Evolutionary conservation across 257 asterid genomes (phyloP).

Genomic region (Jacaranda copaia): DNA sequence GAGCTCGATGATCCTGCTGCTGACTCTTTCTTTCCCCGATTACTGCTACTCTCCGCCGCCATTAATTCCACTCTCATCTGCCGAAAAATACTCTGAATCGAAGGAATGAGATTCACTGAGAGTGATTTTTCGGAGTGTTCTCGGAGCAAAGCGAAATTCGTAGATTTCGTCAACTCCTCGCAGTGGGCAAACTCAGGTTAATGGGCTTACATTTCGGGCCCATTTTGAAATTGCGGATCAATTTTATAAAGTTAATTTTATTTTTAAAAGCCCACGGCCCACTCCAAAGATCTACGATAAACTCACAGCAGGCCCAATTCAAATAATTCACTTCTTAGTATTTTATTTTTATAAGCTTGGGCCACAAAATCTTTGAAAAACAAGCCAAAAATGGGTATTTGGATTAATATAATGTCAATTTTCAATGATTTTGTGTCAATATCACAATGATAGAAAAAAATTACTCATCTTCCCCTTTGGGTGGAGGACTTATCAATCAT

Average conservation of each 20-base stretch:
- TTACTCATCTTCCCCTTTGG: not conserved
- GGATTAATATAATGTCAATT: slow-evolving; percentile 11
- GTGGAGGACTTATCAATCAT: slow-evolving; percentile 2
- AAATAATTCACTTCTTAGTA: not conserved
- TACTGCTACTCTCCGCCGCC: slow-evolving; percentile 72
- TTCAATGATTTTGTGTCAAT: slow-evolving; percentile 31
- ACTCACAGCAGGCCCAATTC: not conserved
- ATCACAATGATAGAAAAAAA: slow-evolving; percentile 23
- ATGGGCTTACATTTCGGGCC: not conserved
- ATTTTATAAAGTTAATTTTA: too few relatives aligned
- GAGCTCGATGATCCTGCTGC: slow-evolving; percentile 50
- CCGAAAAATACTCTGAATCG: slow-evolving; percentile 33
- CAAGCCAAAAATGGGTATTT: slow-evolving; percentile 14
- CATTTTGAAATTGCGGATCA: too few relatives aligned
- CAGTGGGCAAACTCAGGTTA: not conserved
- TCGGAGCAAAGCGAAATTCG: slow-evolving; percentile 34
- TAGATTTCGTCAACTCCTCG: slow-evolving; percentile 37
- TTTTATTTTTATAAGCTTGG: not conserved
- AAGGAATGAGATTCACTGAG: slow-evolving; percentile 20
- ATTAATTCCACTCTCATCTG: slow-evolving; percentile 58
- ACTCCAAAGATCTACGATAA: not conserved
- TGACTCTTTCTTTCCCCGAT: slow-evolving; percentile 75
- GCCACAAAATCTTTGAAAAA: not conserved
- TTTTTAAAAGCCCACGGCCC: not conserved
- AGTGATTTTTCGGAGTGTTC: slow-evolving; percentile 40